phyloP scores from a whole-genome alignment of 2,329 filamentous ascomycete species.

The Fusarium begoniae region DNA sequence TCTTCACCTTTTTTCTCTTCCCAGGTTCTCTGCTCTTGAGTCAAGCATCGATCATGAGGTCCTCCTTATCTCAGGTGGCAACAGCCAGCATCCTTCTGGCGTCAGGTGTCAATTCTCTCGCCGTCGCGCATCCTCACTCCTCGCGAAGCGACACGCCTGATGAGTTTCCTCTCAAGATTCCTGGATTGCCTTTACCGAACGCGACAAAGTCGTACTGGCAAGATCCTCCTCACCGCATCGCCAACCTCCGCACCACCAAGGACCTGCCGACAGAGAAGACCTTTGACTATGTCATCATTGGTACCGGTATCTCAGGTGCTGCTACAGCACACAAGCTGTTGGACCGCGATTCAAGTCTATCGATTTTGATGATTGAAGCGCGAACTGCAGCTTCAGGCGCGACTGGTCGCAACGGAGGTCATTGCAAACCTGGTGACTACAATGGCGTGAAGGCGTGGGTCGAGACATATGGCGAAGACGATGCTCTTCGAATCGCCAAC shows the following conservation, averaged over 20 bases:
- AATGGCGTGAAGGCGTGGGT: conserved; percentile 16
- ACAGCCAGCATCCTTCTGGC: conserved; percentile 3
- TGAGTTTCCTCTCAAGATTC: conserved; percentile 13
- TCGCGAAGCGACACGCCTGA: not conserved
- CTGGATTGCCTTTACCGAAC: conserved; percentile 17
- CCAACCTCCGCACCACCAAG: conserved; percentile 18
- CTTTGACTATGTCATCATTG: conserved; percentile 29
- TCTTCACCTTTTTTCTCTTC: no score
- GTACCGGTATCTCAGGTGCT: conserved; percentile 19
- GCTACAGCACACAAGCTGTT: conserved; percentile 23
- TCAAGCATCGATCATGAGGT: conserved; percentile 4
- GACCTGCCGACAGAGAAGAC: conserved; percentile 1
- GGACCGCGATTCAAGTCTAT: conserved; percentile 7
- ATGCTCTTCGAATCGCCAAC: conserved; percentile 13
- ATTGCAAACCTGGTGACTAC: conserved; percentile 16
- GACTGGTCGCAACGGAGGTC: conserved; percentile 9
- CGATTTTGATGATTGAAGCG: conserved; percentile 22
- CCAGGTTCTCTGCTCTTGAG: not conserved
- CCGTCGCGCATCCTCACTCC: not conserved
- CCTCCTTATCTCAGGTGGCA: not conserved
- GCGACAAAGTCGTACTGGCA: conserved; percentile 28
- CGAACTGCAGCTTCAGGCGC: conserved; percentile 20
- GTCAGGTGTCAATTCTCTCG: not conserved
- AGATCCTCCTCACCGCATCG: conserved; percentile 25
- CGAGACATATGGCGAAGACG: conserved; percentile 15